Percentiles rank a stretch among this genome's conserved stretches.
Evolutionary conservation across 192 early-diverging fungal species (phyloP).

Genomic region (Backusella tarrabulga): DNA sequence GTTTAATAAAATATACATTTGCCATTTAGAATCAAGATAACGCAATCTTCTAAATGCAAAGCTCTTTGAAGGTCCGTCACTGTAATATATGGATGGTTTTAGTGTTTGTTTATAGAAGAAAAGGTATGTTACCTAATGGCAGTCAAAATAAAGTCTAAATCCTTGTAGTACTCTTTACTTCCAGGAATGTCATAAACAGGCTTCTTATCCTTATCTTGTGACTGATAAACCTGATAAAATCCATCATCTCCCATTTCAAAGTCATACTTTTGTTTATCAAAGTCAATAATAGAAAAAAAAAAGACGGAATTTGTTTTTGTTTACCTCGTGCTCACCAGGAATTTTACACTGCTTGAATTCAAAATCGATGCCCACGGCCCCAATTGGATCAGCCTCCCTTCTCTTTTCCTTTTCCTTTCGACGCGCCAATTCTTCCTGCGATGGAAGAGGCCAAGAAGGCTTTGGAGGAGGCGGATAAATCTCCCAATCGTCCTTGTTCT

Average conservation of each 20-base stretch:
- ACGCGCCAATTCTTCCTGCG: conserved; percentile 15
- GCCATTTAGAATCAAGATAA: conserved; percentile 91
- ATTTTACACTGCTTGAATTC: conserved; percentile 38
- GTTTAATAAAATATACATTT: conserved; percentile 88
- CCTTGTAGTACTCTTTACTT: conserved; percentile 74
- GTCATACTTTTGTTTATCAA: conserved; percentile 6
- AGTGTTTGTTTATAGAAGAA: background rate
- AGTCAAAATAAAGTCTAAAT: conserved; percentile 77
- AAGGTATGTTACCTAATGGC: conserved; percentile 48
- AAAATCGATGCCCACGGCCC: conserved; percentile 43
- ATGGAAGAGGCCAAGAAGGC: conserved; percentile 59
- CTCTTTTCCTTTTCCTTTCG: conserved; percentile 26
- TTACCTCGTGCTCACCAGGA: conserved; percentile 37
- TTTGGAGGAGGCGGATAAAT: conserved; percentile 87
- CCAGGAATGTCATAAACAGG: conserved; percentile 19
- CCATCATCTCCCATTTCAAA: conserved; percentile 18
- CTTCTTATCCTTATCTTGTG: background rate
- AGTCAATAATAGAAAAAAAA: background rate
- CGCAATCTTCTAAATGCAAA: conserved; percentile 88
- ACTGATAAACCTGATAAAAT: conserved; percentile 22
- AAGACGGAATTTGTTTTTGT: background rate
- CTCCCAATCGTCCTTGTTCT: conserved; percentile 71
- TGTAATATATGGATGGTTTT: background rate
- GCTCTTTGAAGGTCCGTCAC: conserved; percentile 81
- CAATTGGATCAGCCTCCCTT: conserved; percentile 34